Evolutionary conservation across 1,284 basidiomycete species (phyloP).

Genomic region (Taiwanofungus camphoratus): DNA sequence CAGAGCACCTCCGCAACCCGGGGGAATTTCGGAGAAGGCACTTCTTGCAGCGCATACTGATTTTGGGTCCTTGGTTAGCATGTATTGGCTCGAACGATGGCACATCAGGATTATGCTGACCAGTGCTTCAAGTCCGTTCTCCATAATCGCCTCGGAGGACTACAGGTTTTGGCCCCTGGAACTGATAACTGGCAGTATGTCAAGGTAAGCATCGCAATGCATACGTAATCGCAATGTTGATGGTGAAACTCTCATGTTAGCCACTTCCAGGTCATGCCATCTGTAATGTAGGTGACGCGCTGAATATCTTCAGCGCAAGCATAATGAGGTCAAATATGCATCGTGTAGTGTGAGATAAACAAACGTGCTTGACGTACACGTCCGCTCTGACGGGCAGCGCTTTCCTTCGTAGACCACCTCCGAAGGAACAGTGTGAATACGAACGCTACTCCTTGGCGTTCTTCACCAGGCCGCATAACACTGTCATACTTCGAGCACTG

Average conservation of each 20-base stretch:
- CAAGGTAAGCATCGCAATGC: constrained; percentile 2
- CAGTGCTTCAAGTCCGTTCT: constrained; percentile 5
- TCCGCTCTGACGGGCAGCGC: no score
- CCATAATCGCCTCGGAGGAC: constrained; percentile 9
- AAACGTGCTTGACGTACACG: constrained; percentile 7
- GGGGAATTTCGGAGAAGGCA: constrained; percentile 3
- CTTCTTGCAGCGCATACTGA: constrained; percentile 9
- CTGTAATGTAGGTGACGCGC: constrained; percentile 57
- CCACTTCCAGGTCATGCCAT: constrained; percentile 55
- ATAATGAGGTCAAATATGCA: constrained; percentile 54
- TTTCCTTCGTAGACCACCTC: constrained; percentile 32
- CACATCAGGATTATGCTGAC: neutral
- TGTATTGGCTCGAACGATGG: neutral
- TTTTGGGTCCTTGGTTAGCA: constrained; percentile 11
- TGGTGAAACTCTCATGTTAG: constrained; percentile 25
- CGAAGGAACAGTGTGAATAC: constrained; percentile 36
- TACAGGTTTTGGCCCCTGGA: constrained; percentile 10
- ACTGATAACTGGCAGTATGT: constrained; percentile 9
- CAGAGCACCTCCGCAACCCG: constrained; percentile 3
- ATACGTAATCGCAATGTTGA: no score
- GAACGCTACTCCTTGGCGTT: constrained; percentile 58
- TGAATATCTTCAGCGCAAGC: constrained; percentile 53
- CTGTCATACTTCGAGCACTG: constrained; percentile 40
- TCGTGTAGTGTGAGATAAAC: constrained; percentile 38
- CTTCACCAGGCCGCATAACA: constrained; percentile 56